These are phyloP conservation scores for Sonneratia alba DNA, from an alignment of 345 rosid genomes.

Conservation along the genomic window DNA sequence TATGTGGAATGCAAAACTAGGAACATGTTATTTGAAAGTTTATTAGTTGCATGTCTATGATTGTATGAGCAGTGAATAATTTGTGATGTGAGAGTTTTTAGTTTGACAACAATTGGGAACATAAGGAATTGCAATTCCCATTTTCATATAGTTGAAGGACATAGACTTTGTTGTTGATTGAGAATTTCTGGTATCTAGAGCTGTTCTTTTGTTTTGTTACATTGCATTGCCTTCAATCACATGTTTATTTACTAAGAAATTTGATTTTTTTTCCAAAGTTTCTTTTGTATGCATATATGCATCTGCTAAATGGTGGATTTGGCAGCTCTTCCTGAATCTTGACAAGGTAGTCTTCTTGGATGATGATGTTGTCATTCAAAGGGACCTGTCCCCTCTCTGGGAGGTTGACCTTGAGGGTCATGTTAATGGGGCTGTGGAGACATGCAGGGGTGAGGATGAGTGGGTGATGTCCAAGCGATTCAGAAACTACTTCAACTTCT, in stretches of 20 bases:
- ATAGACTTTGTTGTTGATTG: neutral
- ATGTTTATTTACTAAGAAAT: neutral
- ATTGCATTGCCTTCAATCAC: neutral
- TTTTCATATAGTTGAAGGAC: neutral
- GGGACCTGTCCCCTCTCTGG: slow-evolving; percentile 89
- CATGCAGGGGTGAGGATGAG: slow-evolving; percentile 91
- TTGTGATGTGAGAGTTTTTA: neutral
- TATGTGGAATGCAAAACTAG: neutral
- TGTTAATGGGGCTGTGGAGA: slow-evolving; percentile 98
- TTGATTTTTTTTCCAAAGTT: neutral
- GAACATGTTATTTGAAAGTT: neutral
- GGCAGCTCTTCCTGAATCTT: slow-evolving; percentile 92
- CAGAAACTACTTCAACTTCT: slow-evolving; percentile 95
- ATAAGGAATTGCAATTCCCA: neutral
- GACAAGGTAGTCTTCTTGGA: slow-evolving; percentile 94
- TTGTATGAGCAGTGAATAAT: neutral
- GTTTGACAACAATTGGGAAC: neutral
- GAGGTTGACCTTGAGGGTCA: slow-evolving; percentile 80
- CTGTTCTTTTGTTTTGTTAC: neutral
- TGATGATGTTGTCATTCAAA: slow-evolving; percentile 91
- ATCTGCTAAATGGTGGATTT: slow-evolving; percentile 6
- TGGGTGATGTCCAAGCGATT: slow-evolving; percentile 99
- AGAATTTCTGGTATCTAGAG: neutral
- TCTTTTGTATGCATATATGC: neutral
- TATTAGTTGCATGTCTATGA: neutral